Percentiles rank a stretch among this genome's conserved stretches.
Evolutionary conservation across 139 green algal species (phyloP).

Genomic region (Tetratostichococcus sp.): DNA sequence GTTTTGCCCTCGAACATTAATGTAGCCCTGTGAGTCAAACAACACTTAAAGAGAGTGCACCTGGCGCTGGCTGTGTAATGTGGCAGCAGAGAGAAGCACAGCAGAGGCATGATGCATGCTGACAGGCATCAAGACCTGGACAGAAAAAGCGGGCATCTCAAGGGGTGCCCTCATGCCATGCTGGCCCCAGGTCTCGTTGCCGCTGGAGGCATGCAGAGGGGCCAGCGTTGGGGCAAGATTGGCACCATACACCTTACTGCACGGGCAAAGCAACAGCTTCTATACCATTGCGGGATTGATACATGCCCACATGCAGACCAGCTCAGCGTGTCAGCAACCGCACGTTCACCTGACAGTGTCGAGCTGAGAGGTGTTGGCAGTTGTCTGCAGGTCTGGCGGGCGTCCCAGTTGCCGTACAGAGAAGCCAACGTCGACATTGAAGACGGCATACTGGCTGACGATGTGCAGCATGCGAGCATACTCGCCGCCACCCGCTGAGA

Average conservation of each 20-base stretch:
- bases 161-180: no score
- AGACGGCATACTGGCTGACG: constrained; percentile 72
- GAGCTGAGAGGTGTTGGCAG: constrained; percentile 24
- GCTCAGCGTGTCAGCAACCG: constrained; percentile 44
- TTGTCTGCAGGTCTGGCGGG: constrained; percentile 66
- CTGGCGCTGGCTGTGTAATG: neutral
- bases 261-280: no score
- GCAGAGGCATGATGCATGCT: no score
- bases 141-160: no score
- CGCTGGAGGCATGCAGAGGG: no score
- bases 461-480: constrained; percentile 83
- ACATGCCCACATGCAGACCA: constrained; percentile 14
- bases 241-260: neutral
- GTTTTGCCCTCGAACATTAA: constrained; percentile 63
- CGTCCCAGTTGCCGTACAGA: constrained; percentile 45
- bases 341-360: constrained; percentile 67
- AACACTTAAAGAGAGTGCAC: neutral
- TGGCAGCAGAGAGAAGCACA: neutral
- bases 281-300: constrained; percentile 5
- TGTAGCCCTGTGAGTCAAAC: constrained; percentile 46
- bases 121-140: no score
- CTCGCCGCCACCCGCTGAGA: constrained; percentile 75
- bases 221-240: no score
- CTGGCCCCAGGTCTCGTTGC: no score
- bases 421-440: constrained; percentile 45